Base-by-base conservation (phyloP, 208 protist genomes). In the Trypanosoma avium region DNA sequence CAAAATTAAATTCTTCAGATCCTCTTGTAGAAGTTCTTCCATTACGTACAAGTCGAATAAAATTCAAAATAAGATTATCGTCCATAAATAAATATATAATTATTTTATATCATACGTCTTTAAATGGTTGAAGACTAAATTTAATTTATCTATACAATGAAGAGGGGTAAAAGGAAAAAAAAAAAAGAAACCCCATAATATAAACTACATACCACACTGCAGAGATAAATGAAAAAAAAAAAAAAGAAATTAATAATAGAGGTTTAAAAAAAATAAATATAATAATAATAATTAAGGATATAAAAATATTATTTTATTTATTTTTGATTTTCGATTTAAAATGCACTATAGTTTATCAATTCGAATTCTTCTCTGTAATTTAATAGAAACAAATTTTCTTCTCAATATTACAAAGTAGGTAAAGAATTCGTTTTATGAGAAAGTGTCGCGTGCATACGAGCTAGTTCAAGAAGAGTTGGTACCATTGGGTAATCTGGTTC, bases 401-500 rank as follows among this genome's bases (percentile, higher is more conserved):
- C n/a, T n/a, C n/a, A n/a, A n/a, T n/a, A n/a, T n/a, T n/a, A n/a
- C n/a, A n/a, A n/a, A n/a, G n/a, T n/a, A n/a, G n/a, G n/a, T n/a
- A n/a, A n/a, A n/a, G n/a, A n/a, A n/a, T n/a, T n/a, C n/a, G n/a
- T n/a, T n/a, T n/a, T n/a, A n/a, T n/a, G n/a, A 15, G 10, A 12
- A 13, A 30, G 17, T 26, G 15, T 21, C 36, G 21, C 29, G 5
- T 43, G 53, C 15, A 35, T 50, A 24, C 30, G 35, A 8, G 40
- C 69, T 55, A 61, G 45, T 61, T 86, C 64, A 8, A 69, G 26
- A 29, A 79, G 40, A 10, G 88, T 94, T 0, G 88, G 84, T 47
- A 89, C 82, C 82, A 94, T 87, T 13, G 88, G 84, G 60, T 83
- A 94, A 40, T 92, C 88, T 0, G 75, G 76, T n/a, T 87, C 88